These are phyloP conservation scores for Inga laurina DNA, from an alignment of 306 rosid species.

Conservation along the genomic window DNA sequence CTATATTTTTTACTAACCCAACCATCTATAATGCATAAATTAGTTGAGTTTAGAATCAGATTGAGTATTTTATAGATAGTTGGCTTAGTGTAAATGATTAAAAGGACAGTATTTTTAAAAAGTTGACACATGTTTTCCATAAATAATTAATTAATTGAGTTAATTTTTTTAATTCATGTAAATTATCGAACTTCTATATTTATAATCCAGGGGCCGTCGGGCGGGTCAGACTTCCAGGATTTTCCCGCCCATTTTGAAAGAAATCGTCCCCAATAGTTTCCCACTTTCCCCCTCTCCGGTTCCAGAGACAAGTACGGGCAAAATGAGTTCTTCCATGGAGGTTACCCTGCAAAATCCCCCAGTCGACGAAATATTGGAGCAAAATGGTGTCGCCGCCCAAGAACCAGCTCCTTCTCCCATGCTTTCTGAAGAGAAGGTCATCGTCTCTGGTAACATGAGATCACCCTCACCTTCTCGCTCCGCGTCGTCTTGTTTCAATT, in stretches of 20 bases:
- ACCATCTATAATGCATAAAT: too few species aligned
- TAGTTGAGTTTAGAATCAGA: too few species aligned
- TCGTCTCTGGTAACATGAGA: conserved; percentile 64
- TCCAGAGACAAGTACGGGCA: not conserved
- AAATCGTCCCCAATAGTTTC: conserved; percentile 12
- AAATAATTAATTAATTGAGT: too few species aligned
- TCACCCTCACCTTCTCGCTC: not conserved
- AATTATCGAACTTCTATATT: too few species aligned
- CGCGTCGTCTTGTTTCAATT: not conserved
- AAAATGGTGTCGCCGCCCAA: conserved; percentile 42
- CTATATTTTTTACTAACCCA: too few species aligned
- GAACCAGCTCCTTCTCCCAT: conserved; percentile 39
- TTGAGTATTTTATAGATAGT: too few species aligned
- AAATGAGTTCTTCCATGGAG: conserved; percentile 82
- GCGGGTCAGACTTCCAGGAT: conserved; percentile 20
- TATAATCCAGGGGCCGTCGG: too few species aligned
- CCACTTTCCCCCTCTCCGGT: not conserved
- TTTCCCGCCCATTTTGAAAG: conserved; percentile 72
- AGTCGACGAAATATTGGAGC: conserved; percentile 33
- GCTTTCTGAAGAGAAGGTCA: conserved; percentile 56
- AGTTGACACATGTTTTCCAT: too few species aligned
- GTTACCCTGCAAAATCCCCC: conserved; percentile 45
- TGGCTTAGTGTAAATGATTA: too few species aligned
- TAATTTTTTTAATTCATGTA: too few species aligned
- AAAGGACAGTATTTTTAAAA: not conserved